A percentile compares a stretch with the other conserved stretches of the same genome.
Evolutionary conservation across 2,329 filamentous ascomycete genomes (phyloP).

Genomic region (Arthrobotrys iridis): DNA sequence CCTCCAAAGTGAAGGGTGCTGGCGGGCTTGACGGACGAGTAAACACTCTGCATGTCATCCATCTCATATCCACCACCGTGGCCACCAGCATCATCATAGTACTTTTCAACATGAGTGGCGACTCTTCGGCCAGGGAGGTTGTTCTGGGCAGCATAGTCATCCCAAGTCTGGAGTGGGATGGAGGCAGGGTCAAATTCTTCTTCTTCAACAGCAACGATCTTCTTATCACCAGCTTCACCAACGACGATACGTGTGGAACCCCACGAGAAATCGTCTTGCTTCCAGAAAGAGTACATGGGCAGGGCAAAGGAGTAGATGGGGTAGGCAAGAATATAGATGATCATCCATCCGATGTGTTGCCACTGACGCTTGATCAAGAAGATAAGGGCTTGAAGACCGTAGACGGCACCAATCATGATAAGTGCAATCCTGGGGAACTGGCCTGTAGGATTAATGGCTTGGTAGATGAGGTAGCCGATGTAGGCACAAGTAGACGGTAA

Average conservation of each 20-base stretch:
- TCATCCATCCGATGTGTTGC: conserved; percentile 99
- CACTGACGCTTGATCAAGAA: conserved; percentile 97
- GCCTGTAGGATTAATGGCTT: conserved; percentile 73
- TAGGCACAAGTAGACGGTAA: conserved; percentile 89
- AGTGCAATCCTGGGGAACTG: conserved; percentile 88
- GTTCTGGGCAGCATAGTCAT: conserved; percentile 89
- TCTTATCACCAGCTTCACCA: conserved; percentile 89
- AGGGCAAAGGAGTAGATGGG: conserved; percentile 92
- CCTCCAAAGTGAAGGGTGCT: conserved; percentile 76
- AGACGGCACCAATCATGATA: conserved; percentile 87
- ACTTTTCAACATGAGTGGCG: conserved; percentile 71
- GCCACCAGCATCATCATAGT: conserved; percentile 73
- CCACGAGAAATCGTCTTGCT: conserved; percentile 98
- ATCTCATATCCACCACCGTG: conserved; percentile 75
- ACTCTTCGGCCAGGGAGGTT: conserved; percentile 91
- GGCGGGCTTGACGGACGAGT: conserved; percentile 87
- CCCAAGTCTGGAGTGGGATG: conserved; percentile 95
- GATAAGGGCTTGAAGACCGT: conserved; percentile 93
- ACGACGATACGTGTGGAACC: conserved; percentile 98
- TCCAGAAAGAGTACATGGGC: conserved; percentile 98
- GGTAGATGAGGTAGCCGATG: conserved; percentile 86
- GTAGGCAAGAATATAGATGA: conserved; percentile 96
- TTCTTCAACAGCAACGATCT: conserved; percentile 83
- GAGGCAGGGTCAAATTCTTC: conserved; percentile 91
- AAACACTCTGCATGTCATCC: conserved; percentile 97